Base-by-base conservation (phyloP, 2,329 filamentous ascomycete genomes). In the Neocucurbitaria cava region DNA sequence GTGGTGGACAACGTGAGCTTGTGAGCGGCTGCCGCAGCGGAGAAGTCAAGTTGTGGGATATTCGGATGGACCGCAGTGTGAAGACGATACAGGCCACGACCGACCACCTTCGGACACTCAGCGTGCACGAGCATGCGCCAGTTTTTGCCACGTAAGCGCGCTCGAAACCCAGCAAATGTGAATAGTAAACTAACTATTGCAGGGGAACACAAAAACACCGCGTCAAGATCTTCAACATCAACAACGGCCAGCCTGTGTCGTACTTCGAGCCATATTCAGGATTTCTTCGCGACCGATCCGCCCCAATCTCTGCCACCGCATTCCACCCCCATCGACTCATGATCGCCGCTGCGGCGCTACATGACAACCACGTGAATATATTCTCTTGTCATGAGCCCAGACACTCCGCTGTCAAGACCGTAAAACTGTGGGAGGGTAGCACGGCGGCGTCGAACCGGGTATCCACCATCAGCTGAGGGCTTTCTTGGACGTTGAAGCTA, bases 281-380 rank as follows among this genome's bases (percentile, higher is more conserved):
- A 71, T 96, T 96, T 80, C 81, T 96, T 15, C 89, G 92, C 68
- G 92, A 87, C 71, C 89, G 91, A 46, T 88, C 89, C 52, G 86
- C 88, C 6, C 90, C 95, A 1, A 96, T 99, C 62, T 88, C 92
- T 3, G 86, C 90, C 31, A 96, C 94, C 8, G 90, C 93, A 0
- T 99, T 98, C 81, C 95, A 99, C 77, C 95, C 95, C 1, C 95
- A 99, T 76, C 87, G 90, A 47, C 93, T 96, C 78, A 88, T 97
- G 76, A 83, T 99, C 58, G 93, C 92, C 31, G 95, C 90, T 68
- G 90, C 93, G 1, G 91, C 92, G 3, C 83, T 91, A 39, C 91
- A 92, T 51, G 93, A 97, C 72, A 87, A 93, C 56, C 91, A 97
- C 73, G 88, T 99, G 69, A 97, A 96, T 73, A 82, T 98, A 24